Evolutionary conservation across 2,329 filamentous ascomycete genomes (phyloP).

Genomic region (Didymella pomorum): DNA sequence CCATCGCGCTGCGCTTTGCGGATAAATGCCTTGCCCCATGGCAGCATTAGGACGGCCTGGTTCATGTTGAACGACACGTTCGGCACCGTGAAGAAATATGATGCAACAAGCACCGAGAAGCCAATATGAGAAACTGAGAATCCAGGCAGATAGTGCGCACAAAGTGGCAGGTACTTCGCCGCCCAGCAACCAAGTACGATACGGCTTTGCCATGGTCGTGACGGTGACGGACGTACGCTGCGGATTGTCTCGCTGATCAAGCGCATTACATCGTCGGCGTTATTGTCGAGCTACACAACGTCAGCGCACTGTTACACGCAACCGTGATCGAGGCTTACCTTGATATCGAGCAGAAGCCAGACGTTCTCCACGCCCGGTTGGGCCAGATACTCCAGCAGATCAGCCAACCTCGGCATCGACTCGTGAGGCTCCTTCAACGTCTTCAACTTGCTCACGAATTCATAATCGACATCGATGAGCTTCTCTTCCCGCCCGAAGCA

Average conservation of each 20-base stretch:
- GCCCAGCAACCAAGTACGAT: slow-evolving; percentile 86
- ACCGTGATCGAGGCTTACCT: slow-evolving; percentile 61
- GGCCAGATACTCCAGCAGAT: slow-evolving; percentile 76
- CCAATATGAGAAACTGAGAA: slow-evolving; percentile 74
- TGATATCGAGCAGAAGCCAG: slow-evolving; percentile 90
- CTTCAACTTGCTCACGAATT: slow-evolving; percentile 71
- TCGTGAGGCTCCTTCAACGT: slow-evolving; percentile 74
- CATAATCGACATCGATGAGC: slow-evolving; percentile 79
- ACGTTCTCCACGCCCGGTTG: slow-evolving; percentile 70
- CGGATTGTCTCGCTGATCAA: slow-evolving; percentile 70
- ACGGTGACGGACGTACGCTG: slow-evolving; percentile 56
- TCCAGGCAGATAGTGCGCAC: slow-evolving; percentile 66
- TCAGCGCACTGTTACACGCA: slow-evolving; percentile 14
- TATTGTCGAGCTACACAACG: slow-evolving; percentile 68
- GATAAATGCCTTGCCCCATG: slow-evolving; percentile 72
- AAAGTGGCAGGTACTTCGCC: slow-evolving; percentile 73
- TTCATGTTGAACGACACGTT: slow-evolving; percentile 81
- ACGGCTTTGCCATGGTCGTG: slow-evolving; percentile 72
- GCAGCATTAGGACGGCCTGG: slow-evolving; percentile 72
- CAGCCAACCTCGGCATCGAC: slow-evolving; percentile 75
- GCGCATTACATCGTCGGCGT: slow-evolving; percentile 73
- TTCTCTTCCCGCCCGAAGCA: slow-evolving; percentile 80
- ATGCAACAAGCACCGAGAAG: slow-evolving; percentile 71
- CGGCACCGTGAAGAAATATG: slow-evolving; percentile 72
- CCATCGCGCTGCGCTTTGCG: slow-evolving; percentile 63